Evolutionary conservation across 2,329 filamentous ascomycete species (phyloP), one percentile per base, ranked within the genome.

Genomic region (Coniosporium tulheliwenetii): DNA sequence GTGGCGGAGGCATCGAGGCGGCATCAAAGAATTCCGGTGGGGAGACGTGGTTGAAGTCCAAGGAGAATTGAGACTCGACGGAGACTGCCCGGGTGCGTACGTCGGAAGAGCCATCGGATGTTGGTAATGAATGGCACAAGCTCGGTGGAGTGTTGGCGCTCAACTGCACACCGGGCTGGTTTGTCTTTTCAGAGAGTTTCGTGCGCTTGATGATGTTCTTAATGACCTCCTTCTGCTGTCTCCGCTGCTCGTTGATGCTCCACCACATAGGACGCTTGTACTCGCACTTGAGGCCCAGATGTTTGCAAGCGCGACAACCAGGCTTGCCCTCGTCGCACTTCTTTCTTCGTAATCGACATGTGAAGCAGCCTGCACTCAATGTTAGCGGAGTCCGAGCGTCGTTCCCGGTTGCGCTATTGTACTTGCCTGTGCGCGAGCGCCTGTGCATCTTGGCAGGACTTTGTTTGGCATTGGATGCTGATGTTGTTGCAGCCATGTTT

Each of bases 201-300:
- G 91, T 96, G 58, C 81, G 77, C 76, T 94, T 95, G 70, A 98
- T 96, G 62, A 89, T 85, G 63, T 82, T 81, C 73, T 98, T 98
- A 71, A 98, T 93, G 50, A 80, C 69, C 58, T 96, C 91, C 67
- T 96, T 98, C 60, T 95, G 85, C 42, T 79, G 67, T 52, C 81
- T 77, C 50, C 91, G 74, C 55, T 82, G 77, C 47, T 94, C 86
- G 55, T 83, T 82, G 70, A 91, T 95, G 64, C 81, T 83, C 91
- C 91, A 98, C 91, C 91, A 98, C 65, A 84, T 77, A 32, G 91
- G 91, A 56, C 87, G 72, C 71, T 93, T 94, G 69, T 96, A 98
- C 69, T 96, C 86, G 67, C 91, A 98, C 54, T 73, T 71, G 43
- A 98, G 72, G 41, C 83, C 82, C 42, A 98, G 79, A 55, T 79